Evolutionary conservation across 352 stramenopile species (phyloP).

Genomic region (Phytophthora brassicae): DNA sequence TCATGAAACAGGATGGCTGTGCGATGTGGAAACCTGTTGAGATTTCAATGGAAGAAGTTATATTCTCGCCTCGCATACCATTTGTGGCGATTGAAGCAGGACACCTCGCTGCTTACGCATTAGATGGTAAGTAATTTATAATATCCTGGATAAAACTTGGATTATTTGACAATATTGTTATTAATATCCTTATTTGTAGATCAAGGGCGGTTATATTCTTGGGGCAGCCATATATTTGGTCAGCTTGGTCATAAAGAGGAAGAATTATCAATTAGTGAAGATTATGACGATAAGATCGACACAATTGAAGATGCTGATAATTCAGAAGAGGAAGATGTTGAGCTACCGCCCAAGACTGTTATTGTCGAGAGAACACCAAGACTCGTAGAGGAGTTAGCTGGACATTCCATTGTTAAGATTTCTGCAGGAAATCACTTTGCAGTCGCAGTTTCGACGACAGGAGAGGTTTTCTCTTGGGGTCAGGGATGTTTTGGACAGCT

Average conservation of each 20-base stretch:
- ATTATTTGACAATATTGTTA: no score
- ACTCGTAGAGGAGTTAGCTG: constrained; percentile 21
- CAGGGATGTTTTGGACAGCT: constrained; percentile 61
- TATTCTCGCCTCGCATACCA: constrained; percentile 4
- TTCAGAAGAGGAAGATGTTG: constrained; percentile 14
- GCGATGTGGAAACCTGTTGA: constrained; percentile 53
- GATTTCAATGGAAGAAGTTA: constrained; percentile 18
- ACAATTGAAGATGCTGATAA: constrained; percentile 1
- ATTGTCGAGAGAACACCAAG: constrained; percentile 28
- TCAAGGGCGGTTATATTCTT: constrained; percentile 50
- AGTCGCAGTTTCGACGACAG: constrained; percentile 41
- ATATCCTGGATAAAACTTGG: no score
- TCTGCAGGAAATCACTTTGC: constrained; percentile 69
- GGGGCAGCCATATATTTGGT: constrained; percentile 54
- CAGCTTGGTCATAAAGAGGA: constrained; percentile 53
- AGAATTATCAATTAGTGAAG: neutral
- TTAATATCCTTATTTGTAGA: no score
- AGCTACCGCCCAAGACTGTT: constrained; percentile 4
- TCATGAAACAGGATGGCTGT: constrained; percentile 52
- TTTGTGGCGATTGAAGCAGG: constrained; percentile 53
- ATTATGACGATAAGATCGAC: neutral
- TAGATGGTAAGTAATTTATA: constrained; percentile 55
- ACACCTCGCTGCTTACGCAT: constrained; percentile 53
- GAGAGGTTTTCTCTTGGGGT: constrained; percentile 62
- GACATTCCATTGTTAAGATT: constrained; percentile 39